Conservation (phyloP, 129 eudicot genomes). For the Silybum marianum region DNA sequence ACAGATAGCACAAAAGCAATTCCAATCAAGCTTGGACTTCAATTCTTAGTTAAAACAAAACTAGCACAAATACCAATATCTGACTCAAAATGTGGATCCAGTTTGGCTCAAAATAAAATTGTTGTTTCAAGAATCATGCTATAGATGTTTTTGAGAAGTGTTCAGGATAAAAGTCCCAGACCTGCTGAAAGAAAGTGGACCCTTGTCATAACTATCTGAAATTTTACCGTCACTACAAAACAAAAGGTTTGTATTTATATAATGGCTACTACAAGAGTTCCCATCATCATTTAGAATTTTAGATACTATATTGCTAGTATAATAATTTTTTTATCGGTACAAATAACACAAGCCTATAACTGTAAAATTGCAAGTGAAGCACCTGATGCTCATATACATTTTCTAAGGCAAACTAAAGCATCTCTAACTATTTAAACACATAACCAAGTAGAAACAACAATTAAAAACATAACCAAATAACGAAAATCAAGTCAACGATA, state of each 20-base stretch:
- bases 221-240: too few species aligned
- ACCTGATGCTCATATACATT: background rate
- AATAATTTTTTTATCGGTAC: background rate
- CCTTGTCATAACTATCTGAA: background rate
- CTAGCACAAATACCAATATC: background rate
- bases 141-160: background rate
- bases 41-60: background rate
- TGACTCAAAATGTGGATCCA: background rate
- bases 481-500: background rate
- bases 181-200: background rate
- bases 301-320: background rate
- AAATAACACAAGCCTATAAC: background rate
- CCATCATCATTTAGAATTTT: background rate
- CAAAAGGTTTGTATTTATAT: background rate
- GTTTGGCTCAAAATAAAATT: background rate
- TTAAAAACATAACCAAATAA: background rate
- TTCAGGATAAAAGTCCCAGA: background rate
- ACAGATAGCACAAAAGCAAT: background rate
- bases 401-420: background rate
- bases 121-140: background rate
- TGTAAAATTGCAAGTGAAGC: background rate
- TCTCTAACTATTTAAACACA: background rate
- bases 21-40: background rate
- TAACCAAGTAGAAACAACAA: background rate
- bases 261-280: background rate